Percentiles rank a stretch among this genome's conserved stretches.
phyloP scores from a whole-genome alignment of 2,329 filamentous ascomycete genomes.

The Plectosphaerella cucumerina region DNA sequence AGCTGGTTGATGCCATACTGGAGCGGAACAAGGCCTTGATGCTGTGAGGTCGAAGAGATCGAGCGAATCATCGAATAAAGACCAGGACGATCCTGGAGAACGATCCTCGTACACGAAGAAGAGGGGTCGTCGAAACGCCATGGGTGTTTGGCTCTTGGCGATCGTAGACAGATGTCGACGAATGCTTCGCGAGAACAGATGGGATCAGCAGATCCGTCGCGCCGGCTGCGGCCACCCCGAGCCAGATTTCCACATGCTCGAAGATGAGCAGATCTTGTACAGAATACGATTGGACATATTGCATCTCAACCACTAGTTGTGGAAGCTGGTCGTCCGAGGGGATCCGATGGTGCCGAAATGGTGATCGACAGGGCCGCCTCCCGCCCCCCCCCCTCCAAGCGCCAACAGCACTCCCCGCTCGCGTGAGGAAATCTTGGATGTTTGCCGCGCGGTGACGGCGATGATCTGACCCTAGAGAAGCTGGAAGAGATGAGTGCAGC shows the following conservation, averaged over 20 bases:
- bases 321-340: too few relatives aligned
- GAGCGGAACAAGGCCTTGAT: conserved; percentile 30
- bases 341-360: too few relatives aligned
- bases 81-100: too few relatives aligned
- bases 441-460: not conserved
- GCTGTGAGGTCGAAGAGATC: not conserved
- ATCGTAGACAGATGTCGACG: not conserved
- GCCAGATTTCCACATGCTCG: too few relatives aligned
- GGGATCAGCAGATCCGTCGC: not conserved
- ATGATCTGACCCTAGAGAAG: not conserved
- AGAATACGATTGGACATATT: too few relatives aligned
- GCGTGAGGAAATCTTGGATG: not conserved
- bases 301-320: too few relatives aligned
- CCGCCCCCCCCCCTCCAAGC: not conserved
- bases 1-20: conserved; percentile 36
- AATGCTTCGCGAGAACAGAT: not conserved
- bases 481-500: not conserved
- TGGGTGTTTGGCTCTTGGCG: not conserved
- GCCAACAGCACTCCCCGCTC: not conserved
- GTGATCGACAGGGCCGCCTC: too few relatives aligned
- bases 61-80: too few relatives aligned
- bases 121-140: not conserved
- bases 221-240: too few relatives aligned
- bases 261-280: too few relatives aligned
- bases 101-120: not conserved